These are phyloP conservation scores for Plantago major DNA, from an alignment of 257 asterid species.

Conservation along the genomic window DNA sequence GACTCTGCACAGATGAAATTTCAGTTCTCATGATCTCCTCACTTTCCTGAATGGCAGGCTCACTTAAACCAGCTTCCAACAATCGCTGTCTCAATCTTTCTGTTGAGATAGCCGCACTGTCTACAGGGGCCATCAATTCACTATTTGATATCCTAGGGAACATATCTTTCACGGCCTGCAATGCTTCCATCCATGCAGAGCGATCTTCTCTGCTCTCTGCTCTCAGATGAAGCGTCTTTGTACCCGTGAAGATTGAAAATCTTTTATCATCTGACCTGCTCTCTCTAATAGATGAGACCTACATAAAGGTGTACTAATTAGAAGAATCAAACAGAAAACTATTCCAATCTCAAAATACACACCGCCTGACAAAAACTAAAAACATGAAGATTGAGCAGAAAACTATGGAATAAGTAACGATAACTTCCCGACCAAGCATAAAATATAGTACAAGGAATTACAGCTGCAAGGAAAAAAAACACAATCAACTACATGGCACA, in stretches of 20 bases:
- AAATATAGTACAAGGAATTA: too few species aligned
- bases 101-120: conserved; percentile 58
- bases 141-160: conserved; percentile 94
- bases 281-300: conserved; percentile 91
- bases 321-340: conserved; percentile 16
- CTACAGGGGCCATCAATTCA: conserved; percentile 87
- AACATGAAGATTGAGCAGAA: too few species aligned
- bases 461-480: too few species aligned
- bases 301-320: conserved; percentile 21
- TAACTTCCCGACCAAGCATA: too few species aligned
- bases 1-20: conserved; percentile 74
- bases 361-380: too few species aligned
- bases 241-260: conserved; percentile 90
- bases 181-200: conserved; percentile 78
- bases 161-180: conserved; percentile 87
- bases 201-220: conserved; percentile 85
- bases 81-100: conserved; percentile 72
- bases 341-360: not conserved
- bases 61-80: conserved; percentile 64
- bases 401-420: too few species aligned
- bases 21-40: conserved; percentile 83
- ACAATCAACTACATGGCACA: too few species aligned
- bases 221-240: conserved; percentile 85
- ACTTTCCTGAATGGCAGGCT: conserved; percentile 66
- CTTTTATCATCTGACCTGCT: conserved; percentile 89